These are phyloP conservation scores for Orbilia brochopaga DNA, from an alignment of 2,329 filamentous ascomycete species.

Conservation along the genomic window DNA sequence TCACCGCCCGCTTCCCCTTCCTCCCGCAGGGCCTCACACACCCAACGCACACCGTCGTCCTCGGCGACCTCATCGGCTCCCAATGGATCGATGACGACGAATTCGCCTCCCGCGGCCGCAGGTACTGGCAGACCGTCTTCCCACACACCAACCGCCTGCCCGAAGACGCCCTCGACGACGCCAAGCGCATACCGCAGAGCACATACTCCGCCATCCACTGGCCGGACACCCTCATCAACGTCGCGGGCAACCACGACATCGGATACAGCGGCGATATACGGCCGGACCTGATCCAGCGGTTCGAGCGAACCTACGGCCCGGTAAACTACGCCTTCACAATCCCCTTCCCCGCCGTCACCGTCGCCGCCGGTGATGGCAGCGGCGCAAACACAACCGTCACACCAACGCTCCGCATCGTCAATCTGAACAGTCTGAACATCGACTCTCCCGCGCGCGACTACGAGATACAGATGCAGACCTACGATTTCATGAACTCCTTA, in stretches of 20 bases:
- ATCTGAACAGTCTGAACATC: conserved; percentile 92
- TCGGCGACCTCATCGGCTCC: conserved; percentile 90
- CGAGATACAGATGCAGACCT: conserved; percentile 75
- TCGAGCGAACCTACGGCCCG: conserved; percentile 82
- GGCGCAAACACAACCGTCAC: conserved; percentile 59
- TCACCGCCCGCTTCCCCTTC: conserved; percentile 37
- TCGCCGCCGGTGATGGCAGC: conserved; percentile 12
- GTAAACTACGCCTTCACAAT: conserved; percentile 89
- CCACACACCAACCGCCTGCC: conserved; percentile 69
- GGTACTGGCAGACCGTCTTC: conserved; percentile 85
- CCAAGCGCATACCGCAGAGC: conserved; percentile 51
- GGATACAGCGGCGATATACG: conserved; percentile 94
- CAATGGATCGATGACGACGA: conserved; percentile 92
- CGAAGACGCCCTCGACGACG: conserved; percentile 57
- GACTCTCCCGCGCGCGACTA: conserved; percentile 76
- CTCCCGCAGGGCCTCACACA: conserved; percentile 73
- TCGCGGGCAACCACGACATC: conserved; percentile 94
- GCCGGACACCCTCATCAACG: conserved; percentile 80
- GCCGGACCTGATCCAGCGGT: conserved; percentile 74
- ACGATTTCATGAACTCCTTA: conserved; percentile 71
- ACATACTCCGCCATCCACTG: conserved; percentile 65
- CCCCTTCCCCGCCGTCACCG: conserved; percentile 64
- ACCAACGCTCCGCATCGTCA: conserved; percentile 76
- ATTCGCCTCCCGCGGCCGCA: conserved; percentile 72
- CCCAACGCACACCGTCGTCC: conserved; percentile 84